Evolutionary conservation across 768 basidiomycete genomes (phyloP).

Genomic region (Coprinopsis sp.): DNA sequence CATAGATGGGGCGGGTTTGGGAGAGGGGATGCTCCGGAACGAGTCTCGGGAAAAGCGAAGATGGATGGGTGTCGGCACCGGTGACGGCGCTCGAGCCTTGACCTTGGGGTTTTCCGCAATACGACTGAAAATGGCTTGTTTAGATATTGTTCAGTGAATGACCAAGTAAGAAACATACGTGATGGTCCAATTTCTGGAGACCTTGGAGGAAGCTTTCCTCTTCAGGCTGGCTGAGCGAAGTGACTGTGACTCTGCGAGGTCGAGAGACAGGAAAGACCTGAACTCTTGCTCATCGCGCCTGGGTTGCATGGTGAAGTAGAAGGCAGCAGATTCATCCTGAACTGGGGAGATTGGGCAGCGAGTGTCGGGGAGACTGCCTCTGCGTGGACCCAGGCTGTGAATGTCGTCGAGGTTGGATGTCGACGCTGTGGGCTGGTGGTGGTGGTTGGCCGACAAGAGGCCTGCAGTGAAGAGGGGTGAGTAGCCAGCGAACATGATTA

Average conservation of each 20-base stretch:
- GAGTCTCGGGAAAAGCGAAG: conserved; percentile 33
- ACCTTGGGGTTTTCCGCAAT: conserved; percentile 10
- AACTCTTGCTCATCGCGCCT: conserved; percentile 34
- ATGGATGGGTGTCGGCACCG: conserved; percentile 19
- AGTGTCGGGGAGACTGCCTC: conserved; percentile 35
- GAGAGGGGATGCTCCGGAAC: conserved; percentile 49
- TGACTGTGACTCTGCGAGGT: conserved; percentile 53
- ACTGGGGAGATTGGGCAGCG: conserved; percentile 19
- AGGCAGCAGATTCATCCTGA: conserved; percentile 26
- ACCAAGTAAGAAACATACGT: too few species aligned
- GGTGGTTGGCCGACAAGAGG: conserved; percentile 33
- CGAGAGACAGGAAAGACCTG: conserved; percentile 66
- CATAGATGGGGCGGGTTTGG: conserved; percentile 54
- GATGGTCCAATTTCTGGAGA: too few species aligned
- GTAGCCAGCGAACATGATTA: conserved; percentile 49
- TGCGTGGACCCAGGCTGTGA: conserved; percentile 19
- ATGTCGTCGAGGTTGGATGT: conserved; percentile 17
- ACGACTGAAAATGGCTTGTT: conserved; percentile 16
- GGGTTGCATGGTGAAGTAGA: conserved; percentile 46
- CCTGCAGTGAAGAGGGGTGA: conserved; percentile 66
- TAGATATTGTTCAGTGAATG: too few species aligned
- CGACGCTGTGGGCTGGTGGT: conserved; percentile 12
- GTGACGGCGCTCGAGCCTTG: conserved; percentile 12
- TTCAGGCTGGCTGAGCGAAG: conserved; percentile 35
- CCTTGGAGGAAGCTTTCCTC: conserved; percentile 24